Evolutionary conservation across 345 rosid species (phyloP).

Genomic region (Adansonia digitata): DNA sequence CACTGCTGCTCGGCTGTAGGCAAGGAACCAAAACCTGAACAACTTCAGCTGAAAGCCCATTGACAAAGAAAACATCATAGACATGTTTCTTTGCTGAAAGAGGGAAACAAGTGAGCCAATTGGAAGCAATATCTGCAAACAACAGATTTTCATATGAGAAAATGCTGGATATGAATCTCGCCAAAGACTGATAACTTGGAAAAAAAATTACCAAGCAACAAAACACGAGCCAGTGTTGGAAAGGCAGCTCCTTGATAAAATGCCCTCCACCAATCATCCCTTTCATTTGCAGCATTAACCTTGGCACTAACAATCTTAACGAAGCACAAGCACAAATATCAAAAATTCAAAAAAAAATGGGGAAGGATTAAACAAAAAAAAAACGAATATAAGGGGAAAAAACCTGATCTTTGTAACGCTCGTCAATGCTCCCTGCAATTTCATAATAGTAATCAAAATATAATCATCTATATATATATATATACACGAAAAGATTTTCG

Average conservation of each 20-base stretch:
- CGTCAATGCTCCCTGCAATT: slow-evolving; percentile 48
- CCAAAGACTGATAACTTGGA: neutral
- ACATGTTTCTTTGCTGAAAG: slow-evolving; percentile 58
- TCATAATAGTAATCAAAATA: neutral
- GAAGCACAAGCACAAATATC: slow-evolving; percentile 6
- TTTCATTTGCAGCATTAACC: slow-evolving; percentile 44
- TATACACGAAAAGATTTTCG: neutral
- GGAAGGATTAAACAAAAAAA: neutral
- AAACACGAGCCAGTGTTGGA: slow-evolving; percentile 57
- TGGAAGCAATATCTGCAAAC: slow-evolving; percentile 74
- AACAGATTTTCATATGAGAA: slow-evolving; percentile 11
- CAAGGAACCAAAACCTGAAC: slow-evolving; percentile 73
- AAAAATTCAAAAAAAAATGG: neutral
- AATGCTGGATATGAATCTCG: neutral
- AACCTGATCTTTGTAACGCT: slow-evolving; percentile 52
- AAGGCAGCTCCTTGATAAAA: slow-evolving; percentile 78
- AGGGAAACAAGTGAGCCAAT: slow-evolving; percentile 92
- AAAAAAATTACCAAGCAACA: slow-evolving; percentile 53
- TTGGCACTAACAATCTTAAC: slow-evolving; percentile 37
- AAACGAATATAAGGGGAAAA: neutral
- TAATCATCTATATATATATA: neutral
- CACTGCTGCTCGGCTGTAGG: slow-evolving; percentile 34
- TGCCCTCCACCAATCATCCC: slow-evolving; percentile 41
- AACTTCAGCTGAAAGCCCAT: slow-evolving; percentile 64
- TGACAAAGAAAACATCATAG: slow-evolving; percentile 75